Evolutionary conservation across 2,329 filamentous ascomycete species (phyloP).

Genomic region (Neospermospora avenae): DNA sequence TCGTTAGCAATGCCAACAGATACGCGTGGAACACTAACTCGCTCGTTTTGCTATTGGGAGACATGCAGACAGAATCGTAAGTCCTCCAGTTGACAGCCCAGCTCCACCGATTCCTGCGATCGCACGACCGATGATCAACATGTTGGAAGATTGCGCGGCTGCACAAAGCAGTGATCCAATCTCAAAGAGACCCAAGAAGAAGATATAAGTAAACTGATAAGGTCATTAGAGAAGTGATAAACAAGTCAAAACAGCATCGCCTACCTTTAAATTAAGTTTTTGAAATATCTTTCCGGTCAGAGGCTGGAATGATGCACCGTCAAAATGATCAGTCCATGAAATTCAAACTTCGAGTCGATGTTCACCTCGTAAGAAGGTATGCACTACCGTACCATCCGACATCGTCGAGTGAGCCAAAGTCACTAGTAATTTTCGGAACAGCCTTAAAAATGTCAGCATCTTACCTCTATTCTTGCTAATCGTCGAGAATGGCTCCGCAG

Average conservation of each 20-base stretch:
- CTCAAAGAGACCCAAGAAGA: slow-evolving; percentile 50
- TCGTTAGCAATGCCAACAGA: slow-evolving; percentile 1
- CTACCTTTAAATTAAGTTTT: slow-evolving; percentile 38
- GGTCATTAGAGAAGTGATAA: not conserved
- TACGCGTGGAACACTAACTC: not conserved
- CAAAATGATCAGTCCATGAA: not conserved
- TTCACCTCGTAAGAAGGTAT: slow-evolving; percentile 41
- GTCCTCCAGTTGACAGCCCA: slow-evolving; percentile 49
- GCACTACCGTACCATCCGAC: slow-evolving; percentile 55
- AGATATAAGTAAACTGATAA: slow-evolving; percentile 39
- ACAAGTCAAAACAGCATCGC: not conserved
- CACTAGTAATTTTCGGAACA: slow-evolving; percentile 47
- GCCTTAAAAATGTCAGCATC: slow-evolving; percentile 32
- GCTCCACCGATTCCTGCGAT: slow-evolving; percentile 52
- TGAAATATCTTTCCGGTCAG: slow-evolving; percentile 51
- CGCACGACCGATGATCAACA: slow-evolving; percentile 54
- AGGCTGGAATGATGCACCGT: slow-evolving; percentile 48
- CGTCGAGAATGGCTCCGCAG: not conserved
- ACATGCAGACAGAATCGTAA: slow-evolving; percentile 47
- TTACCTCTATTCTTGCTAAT: not conserved
- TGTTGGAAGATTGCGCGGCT: slow-evolving; percentile 44
- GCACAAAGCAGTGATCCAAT: slow-evolving; percentile 54
- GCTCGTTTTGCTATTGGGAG: slow-evolving; percentile 24
- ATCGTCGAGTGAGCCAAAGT: slow-evolving; percentile 49
- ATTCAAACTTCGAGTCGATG: not conserved